A percentile compares a stretch with the other conserved stretches of the same genome.
Conservation (phyloP, 495 filamentous ascomycete species). For the Aspergillus incahuasiensis region DNA sequence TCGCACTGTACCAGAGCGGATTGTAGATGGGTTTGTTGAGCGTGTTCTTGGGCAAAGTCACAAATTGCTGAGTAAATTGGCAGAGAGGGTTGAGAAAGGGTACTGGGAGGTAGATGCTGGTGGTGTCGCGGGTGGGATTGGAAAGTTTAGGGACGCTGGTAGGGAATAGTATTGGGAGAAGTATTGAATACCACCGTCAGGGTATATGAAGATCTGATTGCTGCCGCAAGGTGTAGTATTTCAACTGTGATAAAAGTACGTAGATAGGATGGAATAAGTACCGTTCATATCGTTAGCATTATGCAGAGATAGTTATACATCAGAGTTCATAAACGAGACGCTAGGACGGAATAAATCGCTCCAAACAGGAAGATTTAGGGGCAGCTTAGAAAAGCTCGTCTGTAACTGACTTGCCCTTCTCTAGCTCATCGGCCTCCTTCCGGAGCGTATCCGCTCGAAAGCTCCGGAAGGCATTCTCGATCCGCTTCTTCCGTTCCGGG, state of each 20-base stretch:
- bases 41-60: conserved; percentile 7
- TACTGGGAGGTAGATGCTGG: conserved; percentile 36
- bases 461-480: conserved; percentile 59
- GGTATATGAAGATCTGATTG: no score
- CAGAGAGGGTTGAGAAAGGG: conserved; percentile 32
- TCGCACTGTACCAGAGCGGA: conserved; percentile 11
- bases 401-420: conserved; percentile 33
- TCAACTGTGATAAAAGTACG: no score
- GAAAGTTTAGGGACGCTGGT: conserved; percentile 36
- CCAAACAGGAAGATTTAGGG: neutral
- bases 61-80: conserved; percentile 21
- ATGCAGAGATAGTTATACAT: no score
- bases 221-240: no score
- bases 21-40: conserved; percentile 6
- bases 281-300: no score
- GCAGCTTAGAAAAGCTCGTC: conserved; percentile 26
- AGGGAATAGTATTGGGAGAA: conserved; percentile 23
- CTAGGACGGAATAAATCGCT: no score
- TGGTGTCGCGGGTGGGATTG: conserved; percentile 36
- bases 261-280: no score
- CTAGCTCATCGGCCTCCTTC: conserved; percentile 51
- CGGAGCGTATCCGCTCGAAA: conserved; percentile 60
- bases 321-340: no score
- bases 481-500: conserved; percentile 48
- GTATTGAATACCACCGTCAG: conserved; percentile 30